Conservation (phyloP, 345 rosid species). For the Anastatica hierochuntica region DNA sequence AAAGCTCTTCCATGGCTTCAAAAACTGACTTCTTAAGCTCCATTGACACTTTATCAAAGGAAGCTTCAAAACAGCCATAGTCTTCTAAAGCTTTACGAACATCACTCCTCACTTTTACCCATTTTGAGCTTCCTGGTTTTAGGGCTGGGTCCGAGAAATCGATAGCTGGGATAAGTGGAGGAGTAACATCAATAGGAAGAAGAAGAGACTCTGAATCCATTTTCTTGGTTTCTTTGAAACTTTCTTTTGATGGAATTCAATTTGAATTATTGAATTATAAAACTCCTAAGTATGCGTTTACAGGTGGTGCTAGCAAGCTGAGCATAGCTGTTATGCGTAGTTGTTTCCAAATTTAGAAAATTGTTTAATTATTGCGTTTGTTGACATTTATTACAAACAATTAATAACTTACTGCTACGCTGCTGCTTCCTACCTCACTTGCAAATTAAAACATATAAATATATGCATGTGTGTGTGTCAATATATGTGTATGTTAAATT, state of each 20-base stretch:
- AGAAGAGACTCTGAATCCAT: conserved; percentile 18
- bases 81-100: conserved; percentile 27
- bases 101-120: conserved; percentile 12
- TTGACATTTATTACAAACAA: not conserved
- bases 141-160: conserved; percentile 10
- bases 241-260: not conserved
- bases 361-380: not conserved
- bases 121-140: conserved; percentile 24
- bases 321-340: not conserved
- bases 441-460: too few species aligned
- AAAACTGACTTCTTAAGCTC: conserved; percentile 18
- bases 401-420: not conserved
- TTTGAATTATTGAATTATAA: too few species aligned
- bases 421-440: not conserved
- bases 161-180: not conserved
- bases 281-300: not conserved
- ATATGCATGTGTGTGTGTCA: too few species aligned
- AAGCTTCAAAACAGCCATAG: conserved; percentile 20
- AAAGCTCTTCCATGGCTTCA: conserved; percentile 12
- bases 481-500: too few species aligned
- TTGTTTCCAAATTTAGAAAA: too few species aligned
- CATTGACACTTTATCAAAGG: conserved; percentile 3
- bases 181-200: not conserved
- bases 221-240: not conserved
- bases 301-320: not conserved